Base-by-base conservation (phyloP, 768 basidiomycete species). In the Porpolomopsis calyptriformis region DNA sequence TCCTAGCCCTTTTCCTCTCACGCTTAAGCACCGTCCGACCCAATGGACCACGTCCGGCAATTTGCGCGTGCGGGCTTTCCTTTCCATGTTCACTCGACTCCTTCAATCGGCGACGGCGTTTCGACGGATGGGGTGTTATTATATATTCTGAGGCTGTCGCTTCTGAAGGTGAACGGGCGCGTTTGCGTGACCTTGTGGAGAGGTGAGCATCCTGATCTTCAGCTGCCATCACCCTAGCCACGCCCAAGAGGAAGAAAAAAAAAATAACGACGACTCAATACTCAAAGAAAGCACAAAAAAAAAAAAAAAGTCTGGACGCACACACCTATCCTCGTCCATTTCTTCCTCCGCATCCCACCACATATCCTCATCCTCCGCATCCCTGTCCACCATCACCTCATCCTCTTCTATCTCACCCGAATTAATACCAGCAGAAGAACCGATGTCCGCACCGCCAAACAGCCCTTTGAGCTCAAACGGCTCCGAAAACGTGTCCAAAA, bases 401-500 rank as follows among this genome's bases (percentile, higher is more conserved):
- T 26, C 41, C 25, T n/a, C 25, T 16, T 55, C 60, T n/a, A 59
- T 57, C 2, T 65, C 65, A 8, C 64, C 68, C 33, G 10, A 4
- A 19, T 19, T 22, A 4, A 11, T 19, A 7, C 40, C 22, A 9
- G 70, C 77, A 49, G 87, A 87, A 7, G 86, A 88, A n/a, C 81
- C 84, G 9, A 78, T 79, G 57, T 91, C 91, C 0, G 85, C 82
- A 33, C 72, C 76, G 4, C 81, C 80, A 52, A 94, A 92, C 4
- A 97, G 63, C 0, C 83, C 92, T 9, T 77, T 87, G 2, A 76
- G 59, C 49, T 83, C 77, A 56, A 98, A 96, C 2, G 90, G 84
- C 48, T 82, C 78, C 8, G 81, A 79, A 20, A 89, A 77, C 37
- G 69, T 64, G 1, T 64, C 67, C 3, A 96, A 59, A 40, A 96